These are phyloP conservation scores for Trichopus zeylanicus DNA, from an alignment of 116 monocot species.

Conservation along the genomic window DNA sequence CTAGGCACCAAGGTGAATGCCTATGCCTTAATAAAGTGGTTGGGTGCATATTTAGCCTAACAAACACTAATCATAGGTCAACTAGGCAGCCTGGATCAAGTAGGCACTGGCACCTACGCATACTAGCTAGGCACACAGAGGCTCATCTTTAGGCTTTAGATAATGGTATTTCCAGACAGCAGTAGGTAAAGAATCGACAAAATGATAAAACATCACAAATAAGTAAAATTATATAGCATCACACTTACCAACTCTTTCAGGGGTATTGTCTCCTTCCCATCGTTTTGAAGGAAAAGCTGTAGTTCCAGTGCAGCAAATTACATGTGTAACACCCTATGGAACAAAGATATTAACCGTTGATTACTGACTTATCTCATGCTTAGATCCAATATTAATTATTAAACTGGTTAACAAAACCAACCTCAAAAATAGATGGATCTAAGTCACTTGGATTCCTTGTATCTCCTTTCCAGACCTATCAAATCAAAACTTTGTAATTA, in stretches of 20 bases:
- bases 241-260: conserved; percentile 74
- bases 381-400: no score
- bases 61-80: no score
- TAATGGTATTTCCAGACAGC: no score
- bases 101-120: no score
- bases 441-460: conserved; percentile 69
- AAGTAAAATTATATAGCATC: neutral
- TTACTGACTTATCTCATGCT: no score
- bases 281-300: conserved; percentile 93
- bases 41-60: no score
- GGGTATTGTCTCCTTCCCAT: conserved; percentile 93
- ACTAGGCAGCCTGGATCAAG: no score
- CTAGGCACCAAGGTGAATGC: no score
- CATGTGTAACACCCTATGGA: conserved; percentile 91
- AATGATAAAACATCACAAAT: neutral
- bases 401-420: conserved; percentile 9
- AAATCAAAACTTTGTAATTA: neutral
- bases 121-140: no score
- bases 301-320: conserved; percentile 94
- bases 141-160: no score
- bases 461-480: conserved; percentile 61
- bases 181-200: no score
- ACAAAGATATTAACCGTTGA: conserved; percentile 36
- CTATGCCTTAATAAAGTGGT: no score
- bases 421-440: conserved; percentile 77